Evolutionary conservation across 768 basidiomycete genomes (phyloP).

Genomic region (Auriculariales sp.): DNA sequence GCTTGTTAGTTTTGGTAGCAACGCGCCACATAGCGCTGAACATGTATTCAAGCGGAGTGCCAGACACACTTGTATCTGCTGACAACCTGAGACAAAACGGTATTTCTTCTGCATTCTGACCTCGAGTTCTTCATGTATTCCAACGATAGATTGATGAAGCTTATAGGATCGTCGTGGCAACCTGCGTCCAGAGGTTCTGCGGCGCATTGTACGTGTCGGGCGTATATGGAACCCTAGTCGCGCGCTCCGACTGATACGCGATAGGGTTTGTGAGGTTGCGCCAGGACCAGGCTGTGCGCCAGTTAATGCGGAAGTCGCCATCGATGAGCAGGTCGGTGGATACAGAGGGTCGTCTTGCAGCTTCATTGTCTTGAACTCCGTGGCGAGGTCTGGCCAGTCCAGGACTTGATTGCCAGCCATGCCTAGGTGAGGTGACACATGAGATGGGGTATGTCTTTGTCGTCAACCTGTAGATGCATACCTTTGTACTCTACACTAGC

Average conservation of each 20-base stretch:
- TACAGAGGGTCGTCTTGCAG: conserved; percentile 2
- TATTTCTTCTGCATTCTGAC: too few species aligned
- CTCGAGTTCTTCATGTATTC: too few species aligned
- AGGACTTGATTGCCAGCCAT: conserved; percentile 9
- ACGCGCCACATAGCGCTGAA: too few species aligned
- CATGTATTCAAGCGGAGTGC: too few species aligned
- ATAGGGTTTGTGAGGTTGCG: conserved; percentile 22
- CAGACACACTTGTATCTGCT: too few species aligned
- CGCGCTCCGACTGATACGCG: conserved; percentile 1
- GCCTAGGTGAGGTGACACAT: conserved; percentile 4
- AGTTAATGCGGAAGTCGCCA: conserved; percentile 32
- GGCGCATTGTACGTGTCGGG: conserved; percentile 50
- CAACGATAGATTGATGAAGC: conserved; percentile 10
- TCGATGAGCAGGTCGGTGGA: conserved; percentile 13
- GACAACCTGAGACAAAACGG: too few species aligned
- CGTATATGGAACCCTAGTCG: conserved; percentile 48
- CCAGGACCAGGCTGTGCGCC: conserved; percentile 36
- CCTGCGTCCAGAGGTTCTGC: conserved; percentile 30
- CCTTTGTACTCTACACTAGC: conserved; percentile 28
- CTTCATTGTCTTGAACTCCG: not conserved
- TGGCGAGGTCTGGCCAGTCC: not conserved
- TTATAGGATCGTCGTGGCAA: not conserved
- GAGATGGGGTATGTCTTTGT: too few species aligned
- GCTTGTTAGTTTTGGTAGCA: too few species aligned
- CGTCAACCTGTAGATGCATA: not conserved